A percentile compares a stretch with the other conserved stretches of the same genome.
phyloP scores from a whole-genome alignment of 2,329 filamentous ascomycete genomes.

The Penicillium sp. region DNA sequence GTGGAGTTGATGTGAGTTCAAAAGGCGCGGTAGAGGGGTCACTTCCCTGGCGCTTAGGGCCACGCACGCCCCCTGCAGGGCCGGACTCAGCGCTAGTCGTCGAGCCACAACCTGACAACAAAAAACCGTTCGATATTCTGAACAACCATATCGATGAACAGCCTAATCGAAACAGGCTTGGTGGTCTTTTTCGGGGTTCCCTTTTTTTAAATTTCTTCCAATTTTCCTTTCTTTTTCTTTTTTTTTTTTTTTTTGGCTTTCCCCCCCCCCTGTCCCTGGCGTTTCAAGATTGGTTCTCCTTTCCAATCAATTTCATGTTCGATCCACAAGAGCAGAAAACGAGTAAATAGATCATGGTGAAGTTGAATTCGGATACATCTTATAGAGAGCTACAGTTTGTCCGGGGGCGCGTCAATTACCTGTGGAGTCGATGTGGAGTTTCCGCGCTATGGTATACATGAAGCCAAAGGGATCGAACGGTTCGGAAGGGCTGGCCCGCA shows the following conservation, averaged over 20 bases:
- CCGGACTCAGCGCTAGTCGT: constrained; percentile 10
- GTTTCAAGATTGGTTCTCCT: constrained; percentile 1
- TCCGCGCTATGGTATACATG: constrained; percentile 18
- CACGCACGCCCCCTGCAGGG: constrained; percentile 22
- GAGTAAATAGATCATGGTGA: not conserved
- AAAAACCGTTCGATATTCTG: constrained; percentile 13
- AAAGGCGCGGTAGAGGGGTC: constrained; percentile 11
- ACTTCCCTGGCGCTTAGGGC: constrained; percentile 19
- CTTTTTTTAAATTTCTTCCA: not conserved
- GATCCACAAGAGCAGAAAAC: not conserved
- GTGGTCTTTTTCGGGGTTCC: constrained; percentile 4
- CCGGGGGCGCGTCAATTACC: not conserved
- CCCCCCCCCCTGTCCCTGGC: not conserved
- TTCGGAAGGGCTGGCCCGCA: constrained; percentile 20
- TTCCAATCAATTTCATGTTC: not conserved
- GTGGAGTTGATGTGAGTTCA: not conserved
- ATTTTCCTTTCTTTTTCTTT: not conserved
- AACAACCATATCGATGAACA: constrained; percentile 9
- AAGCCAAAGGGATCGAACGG: constrained; percentile 17
- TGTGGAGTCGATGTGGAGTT: constrained; percentile 19
- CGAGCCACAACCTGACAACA: too few species aligned
- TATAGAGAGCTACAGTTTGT: not conserved
- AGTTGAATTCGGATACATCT: not conserved
- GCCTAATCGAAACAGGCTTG: constrained; percentile 2
- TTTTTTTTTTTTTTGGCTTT: not conserved